Evolutionary conservation across 1,139 yeast species (phyloP).

Genomic region (Diutina scorzettiae): DNA sequence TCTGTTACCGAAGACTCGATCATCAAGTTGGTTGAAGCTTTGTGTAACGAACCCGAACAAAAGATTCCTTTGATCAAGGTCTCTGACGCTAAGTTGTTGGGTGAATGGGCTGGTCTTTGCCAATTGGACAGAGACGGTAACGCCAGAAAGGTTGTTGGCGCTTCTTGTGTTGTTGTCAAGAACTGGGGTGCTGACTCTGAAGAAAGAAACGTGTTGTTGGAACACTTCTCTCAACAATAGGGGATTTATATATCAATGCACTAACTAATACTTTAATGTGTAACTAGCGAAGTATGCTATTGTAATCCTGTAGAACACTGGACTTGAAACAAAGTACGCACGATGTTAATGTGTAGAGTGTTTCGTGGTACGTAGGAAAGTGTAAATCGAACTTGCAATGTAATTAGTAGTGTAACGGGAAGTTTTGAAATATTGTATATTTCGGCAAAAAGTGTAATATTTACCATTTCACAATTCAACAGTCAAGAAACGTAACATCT

Average conservation of each 20-base stretch:
- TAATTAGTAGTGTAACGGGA: no score
- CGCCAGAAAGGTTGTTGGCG: constrained; percentile 99
- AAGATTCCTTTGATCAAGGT: constrained; percentile 98
- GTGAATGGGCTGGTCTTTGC: constrained; percentile 99
- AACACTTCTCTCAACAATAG: constrained; percentile 89
- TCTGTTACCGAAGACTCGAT: constrained; percentile 97
- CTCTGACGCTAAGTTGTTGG: constrained; percentile 98
- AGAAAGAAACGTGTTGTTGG: constrained; percentile 94
- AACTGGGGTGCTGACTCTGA: constrained; percentile 99
- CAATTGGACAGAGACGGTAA: constrained; percentile 99
- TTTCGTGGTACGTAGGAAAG: no score
- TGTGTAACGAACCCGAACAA: constrained; percentile 95
- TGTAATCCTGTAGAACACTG: no score
- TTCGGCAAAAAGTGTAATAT: no score
- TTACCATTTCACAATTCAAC: no score
- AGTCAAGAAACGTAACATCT: no score
- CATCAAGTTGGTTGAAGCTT: constrained; percentile 97
- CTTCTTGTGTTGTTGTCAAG: constrained; percentile 98
- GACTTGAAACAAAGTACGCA: no score
- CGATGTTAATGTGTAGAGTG: no score
- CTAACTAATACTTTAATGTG: no score
- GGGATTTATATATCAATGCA: constrained; percentile 8
- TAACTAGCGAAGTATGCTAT: no score
- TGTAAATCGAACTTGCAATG: no score
- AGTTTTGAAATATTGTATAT: no score